Evolutionary conservation across 345 rosid species (phyloP), one percentile per base, ranked within the genome.

Genomic region (Clarkia xantiana): DNA sequence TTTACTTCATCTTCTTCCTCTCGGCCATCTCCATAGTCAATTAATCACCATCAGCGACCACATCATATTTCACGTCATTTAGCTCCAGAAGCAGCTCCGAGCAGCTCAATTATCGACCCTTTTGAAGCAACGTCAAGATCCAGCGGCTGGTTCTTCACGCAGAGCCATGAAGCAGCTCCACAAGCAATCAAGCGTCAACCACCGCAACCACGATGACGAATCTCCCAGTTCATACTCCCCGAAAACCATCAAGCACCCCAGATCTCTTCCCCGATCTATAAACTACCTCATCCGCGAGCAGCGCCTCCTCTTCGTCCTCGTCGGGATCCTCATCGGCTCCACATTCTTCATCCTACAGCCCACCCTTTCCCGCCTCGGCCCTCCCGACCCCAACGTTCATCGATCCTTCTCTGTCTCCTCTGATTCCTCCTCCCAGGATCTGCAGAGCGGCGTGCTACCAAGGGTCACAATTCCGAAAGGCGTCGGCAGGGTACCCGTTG

Each of bases 281-380:
- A 63, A 78, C 55, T 91, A 91, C 68, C 67, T 91, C 68, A 62
- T 91, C 78, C 74, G 67, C 34, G 98, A 91, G 47, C 98, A 86
- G 58, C 76, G 98, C 13, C 79, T 91, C 42, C 75, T 91, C 52
- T 91, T 86, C 78, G 79, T 91, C 61, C 82, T 91, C 69, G 85
- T 86, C 53, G 96, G 98, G 44, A 73, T 91, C 68, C 67, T 86
- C 34, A 91, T 86, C 60, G 98, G 90, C 49, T 84, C 98, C 60
- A 75, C 94, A 2, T 91, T 86, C 81, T 91, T 91, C 81, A 70
- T 91, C 59, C 74, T 91, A 53, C 89, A 83, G 62, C 98, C 98
- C 23, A 72, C 81, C 15, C 93, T 91, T 54, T 83, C 93, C 44
- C 83, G 81, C 25, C 48, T 83, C 25, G 71, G 67, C 48, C 72